These are phyloP conservation scores for Cyanodermella asteris DNA, from an alignment of 2,329 filamentous ascomycete genomes.

Conservation along the genomic window DNA sequence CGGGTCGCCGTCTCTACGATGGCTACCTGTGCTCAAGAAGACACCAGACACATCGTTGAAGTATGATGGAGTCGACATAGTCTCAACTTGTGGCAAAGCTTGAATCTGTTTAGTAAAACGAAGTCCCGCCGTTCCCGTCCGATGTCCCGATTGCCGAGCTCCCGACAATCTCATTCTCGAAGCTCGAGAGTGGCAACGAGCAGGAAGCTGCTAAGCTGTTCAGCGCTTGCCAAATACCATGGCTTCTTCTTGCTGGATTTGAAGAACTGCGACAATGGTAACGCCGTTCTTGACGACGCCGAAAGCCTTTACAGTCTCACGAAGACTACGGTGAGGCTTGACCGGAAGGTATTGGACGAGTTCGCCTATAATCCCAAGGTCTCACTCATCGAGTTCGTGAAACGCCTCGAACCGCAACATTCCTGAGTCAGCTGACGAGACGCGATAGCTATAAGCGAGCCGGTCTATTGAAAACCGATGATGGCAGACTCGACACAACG, in stretches of 20 bases:
- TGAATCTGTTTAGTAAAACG: too few species aligned
- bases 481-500: constrained; percentile 8
- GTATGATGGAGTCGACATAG: too few species aligned
- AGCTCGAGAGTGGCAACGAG: neutral
- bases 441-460: constrained; percentile 1
- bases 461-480: constrained; percentile 2
- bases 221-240: constrained; percentile 1
- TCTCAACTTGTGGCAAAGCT: too few species aligned
- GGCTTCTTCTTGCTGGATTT: constrained; percentile 3
- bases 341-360: neutral
- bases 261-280: neutral
- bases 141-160: constrained; percentile 1
- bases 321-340: neutral
- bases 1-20: too few species aligned
- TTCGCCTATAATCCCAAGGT: neutral
- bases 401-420: neutral
- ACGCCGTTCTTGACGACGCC: neutral
- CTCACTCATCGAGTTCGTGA: neutral
- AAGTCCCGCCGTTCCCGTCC: constrained; percentile 1
- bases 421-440: neutral
- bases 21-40: too few species aligned
- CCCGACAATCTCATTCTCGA: neutral
- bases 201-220: neutral
- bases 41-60: too few species aligned
- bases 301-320: constrained; percentile 1